phyloP scores from a whole-genome alignment of 768 basidiomycete genomes.

The Macrolepiota dolichaula region DNA sequence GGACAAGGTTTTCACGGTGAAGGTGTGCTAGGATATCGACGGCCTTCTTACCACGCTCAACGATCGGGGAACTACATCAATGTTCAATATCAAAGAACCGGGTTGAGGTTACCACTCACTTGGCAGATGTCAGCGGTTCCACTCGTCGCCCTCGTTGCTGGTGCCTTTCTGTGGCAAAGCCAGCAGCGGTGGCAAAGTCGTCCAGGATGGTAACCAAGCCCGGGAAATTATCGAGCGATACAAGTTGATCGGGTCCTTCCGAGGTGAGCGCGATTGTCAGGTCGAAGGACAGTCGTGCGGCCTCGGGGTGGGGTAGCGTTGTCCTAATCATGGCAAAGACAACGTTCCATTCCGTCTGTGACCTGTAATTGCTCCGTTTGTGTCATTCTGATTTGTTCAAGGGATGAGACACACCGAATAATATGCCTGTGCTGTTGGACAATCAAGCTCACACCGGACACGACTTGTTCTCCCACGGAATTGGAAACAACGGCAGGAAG shows the following conservation, averaged over 20 bases:
- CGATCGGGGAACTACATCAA: slow-evolving; percentile 57
- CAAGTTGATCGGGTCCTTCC: slow-evolving; percentile 55
- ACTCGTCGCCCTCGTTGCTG: slow-evolving; percentile 49
- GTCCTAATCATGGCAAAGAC: slow-evolving; percentile 85
- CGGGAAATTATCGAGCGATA: slow-evolving; percentile 76
- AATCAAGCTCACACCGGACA: slow-evolving; percentile 75
- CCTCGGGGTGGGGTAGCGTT: slow-evolving; percentile 83
- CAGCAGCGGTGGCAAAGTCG: slow-evolving; percentile 81
- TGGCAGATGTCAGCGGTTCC: slow-evolving; percentile 46
- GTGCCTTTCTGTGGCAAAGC: slow-evolving; percentile 52
- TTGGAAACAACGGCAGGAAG: slow-evolving; percentile 74
- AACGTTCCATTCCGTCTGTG: slow-evolving; percentile 95
- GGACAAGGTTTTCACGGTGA: slow-evolving; percentile 54
- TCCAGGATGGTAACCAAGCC: slow-evolving; percentile 81
- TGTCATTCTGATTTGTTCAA: neutral
- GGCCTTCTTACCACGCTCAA: slow-evolving; percentile 80
- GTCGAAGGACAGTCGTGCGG: slow-evolving; percentile 80
- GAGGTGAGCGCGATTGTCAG: slow-evolving; percentile 65
- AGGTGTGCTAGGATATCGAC: slow-evolving; percentile 78
- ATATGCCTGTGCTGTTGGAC: slow-evolving; percentile 74
- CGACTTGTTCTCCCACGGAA: slow-evolving; percentile 89
- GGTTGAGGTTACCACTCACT: slow-evolving; percentile 32
- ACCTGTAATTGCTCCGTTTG: slow-evolving; percentile 37
- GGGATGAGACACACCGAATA: slow-evolving; percentile 47
- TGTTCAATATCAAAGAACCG: slow-evolving; percentile 7